Percentiles rank a stretch among this genome's conserved stretches.
phyloP scores from a whole-genome alignment of 2,329 filamentous ascomycete genomes.

The Fusarium verticillioides region DNA sequence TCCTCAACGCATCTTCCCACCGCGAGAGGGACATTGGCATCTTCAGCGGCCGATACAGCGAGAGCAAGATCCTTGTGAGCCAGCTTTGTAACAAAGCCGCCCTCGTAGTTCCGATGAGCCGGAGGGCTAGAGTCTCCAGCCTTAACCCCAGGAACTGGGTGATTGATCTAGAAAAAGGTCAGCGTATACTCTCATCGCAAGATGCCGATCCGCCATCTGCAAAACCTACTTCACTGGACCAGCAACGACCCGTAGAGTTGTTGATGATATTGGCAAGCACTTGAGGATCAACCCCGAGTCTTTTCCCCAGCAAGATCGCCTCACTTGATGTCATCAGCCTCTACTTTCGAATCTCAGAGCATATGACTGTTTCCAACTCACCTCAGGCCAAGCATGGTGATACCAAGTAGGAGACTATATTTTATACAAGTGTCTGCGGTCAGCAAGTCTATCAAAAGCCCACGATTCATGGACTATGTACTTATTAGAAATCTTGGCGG shows the following conservation, averaged over 20 bases:
- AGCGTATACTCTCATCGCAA: background rate
- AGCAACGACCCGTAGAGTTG: background rate
- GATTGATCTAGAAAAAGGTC: background rate
- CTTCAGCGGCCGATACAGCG: background rate
- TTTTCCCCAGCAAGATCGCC: background rate
- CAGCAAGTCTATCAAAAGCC: too few relatives aligned
- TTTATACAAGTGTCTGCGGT: too few relatives aligned
- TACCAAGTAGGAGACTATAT: background rate
- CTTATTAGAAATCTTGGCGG: background rate
- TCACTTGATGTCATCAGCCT: background rate
- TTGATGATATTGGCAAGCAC: background rate
- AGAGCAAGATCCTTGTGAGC: background rate
- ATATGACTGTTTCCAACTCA: too few relatives aligned
- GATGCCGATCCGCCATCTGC: rapidly evolving
- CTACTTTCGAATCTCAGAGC: too few relatives aligned
- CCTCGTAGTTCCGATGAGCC: background rate
- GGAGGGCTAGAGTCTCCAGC: background rate
- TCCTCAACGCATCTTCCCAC: background rate
- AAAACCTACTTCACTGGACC: background rate
- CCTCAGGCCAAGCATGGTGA: background rate
- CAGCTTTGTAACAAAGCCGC: background rate
- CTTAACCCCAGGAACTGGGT: background rate
- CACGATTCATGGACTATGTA: too few relatives aligned
- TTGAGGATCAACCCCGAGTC: background rate
- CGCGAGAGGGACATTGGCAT: background rate